Percentiles rank a stretch among this genome's conserved stretches.
Evolutionary conservation across 2,329 filamentous ascomycete species (phyloP).

Genomic region (Lojkania enalia): DNA sequence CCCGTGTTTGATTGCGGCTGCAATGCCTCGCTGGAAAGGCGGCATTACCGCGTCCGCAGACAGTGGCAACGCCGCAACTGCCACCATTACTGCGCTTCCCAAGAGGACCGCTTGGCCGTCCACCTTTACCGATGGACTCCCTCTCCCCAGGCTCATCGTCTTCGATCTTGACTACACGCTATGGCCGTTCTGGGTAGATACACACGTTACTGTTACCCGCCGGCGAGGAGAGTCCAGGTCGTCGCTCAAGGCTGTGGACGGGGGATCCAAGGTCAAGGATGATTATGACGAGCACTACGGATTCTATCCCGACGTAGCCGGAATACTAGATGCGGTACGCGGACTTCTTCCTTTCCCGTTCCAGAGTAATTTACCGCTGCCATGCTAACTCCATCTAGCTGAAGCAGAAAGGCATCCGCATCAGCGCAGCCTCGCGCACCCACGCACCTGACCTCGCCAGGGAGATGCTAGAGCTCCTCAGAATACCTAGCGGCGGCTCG

Average conservation of each 20-base stretch:
- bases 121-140: conserved; percentile 67
- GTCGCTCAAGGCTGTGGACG: conserved; percentile 55
- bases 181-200: conserved; percentile 99
- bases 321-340: conserved; percentile 44
- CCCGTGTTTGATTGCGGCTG: too few species aligned
- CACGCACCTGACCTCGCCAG: conserved; percentile 76
- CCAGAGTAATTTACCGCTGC: neutral
- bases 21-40: conserved; percentile 35
- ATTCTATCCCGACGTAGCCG: conserved; percentile 52
- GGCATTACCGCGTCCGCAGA: conserved; percentile 21
- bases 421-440: conserved; percentile 82
- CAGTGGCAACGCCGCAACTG: conserved; percentile 30
- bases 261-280: conserved; percentile 56
- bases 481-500: conserved; percentile 60
- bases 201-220: conserved; percentile 74
- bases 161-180: conserved; percentile 98
- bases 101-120: conserved; percentile 48
- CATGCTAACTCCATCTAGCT: conserved; percentile 51
- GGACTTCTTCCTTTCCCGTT: neutral
- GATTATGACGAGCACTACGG: conserved; percentile 51
- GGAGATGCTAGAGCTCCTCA: conserved; percentile 76
- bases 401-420: conserved; percentile 52
- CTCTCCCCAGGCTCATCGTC: conserved; percentile 80
- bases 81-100: conserved; percentile 43
- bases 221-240: neutral